Evolutionary conservation across 1,284 basidiomycete genomes (phyloP).

Genomic region (Neonothopanus nambi): DNA sequence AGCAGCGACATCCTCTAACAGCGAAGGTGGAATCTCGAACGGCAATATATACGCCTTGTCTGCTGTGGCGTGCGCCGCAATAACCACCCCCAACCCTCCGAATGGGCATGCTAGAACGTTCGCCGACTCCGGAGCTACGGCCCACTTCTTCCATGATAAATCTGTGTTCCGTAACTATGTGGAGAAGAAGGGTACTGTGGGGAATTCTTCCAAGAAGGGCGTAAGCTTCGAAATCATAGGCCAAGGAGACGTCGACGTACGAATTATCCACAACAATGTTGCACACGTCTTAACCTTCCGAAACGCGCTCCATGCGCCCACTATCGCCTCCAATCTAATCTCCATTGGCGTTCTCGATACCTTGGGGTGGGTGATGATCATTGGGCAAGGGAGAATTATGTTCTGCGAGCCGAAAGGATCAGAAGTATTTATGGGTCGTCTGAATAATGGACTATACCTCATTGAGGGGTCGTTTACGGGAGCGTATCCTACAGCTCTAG

Average conservation of each 20-base stretch:
- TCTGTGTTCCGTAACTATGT: slow-evolving; percentile 49
- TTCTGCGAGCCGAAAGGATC: neutral
- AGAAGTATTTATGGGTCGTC: neutral
- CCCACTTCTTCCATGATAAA: slow-evolving; percentile 46
- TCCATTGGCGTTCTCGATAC: slow-evolving; percentile 4
- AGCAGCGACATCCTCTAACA: neutral
- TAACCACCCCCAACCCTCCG: neutral
- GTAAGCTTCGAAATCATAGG: slow-evolving; percentile 56
- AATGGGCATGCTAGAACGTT: neutral
- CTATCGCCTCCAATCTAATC: slow-evolving; percentile 6
- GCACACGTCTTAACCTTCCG: neutral
- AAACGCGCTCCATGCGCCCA: slow-evolving; percentile 2
- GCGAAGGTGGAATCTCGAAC: neutral
- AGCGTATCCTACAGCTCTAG: neutral
- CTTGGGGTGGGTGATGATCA: neutral
- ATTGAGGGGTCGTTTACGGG: neutral
- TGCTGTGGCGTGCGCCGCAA: neutral
- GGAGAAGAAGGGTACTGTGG: slow-evolving; percentile 48
- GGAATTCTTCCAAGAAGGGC: slow-evolving; percentile 54
- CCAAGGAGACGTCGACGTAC: neutral
- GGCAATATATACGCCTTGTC: neutral
- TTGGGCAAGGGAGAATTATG: neutral
- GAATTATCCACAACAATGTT: neutral
- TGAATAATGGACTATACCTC: neutral
- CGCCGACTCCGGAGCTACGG: slow-evolving; percentile 33